phyloP scores from a whole-genome alignment of 2,329 filamentous ascomycete species.

The Claviceps digitariae region DNA sequence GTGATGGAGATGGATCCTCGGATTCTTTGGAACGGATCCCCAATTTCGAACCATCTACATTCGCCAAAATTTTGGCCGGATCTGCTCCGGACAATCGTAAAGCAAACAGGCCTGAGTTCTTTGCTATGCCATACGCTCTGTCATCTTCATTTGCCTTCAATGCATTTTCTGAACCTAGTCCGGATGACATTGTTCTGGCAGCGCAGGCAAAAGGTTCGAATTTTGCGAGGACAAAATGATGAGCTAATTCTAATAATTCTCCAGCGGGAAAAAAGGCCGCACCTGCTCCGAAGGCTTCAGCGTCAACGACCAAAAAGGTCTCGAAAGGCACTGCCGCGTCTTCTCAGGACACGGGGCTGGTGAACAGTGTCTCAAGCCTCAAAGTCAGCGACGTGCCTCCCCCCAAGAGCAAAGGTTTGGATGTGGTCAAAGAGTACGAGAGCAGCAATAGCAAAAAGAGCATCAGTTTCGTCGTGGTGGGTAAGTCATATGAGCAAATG shows the following conservation, averaged over 20 bases:
- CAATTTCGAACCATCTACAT: conserved; percentile 34
- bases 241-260: conserved; percentile 38
- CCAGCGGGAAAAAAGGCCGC: conserved; percentile 40
- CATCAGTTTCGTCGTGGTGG: conserved; percentile 86
- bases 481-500: conserved; percentile 31
- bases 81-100: conserved; percentile 19
- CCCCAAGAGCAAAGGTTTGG: conserved; percentile 63
- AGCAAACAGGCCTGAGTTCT: conserved; percentile 18
- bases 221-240: conserved; percentile 35
- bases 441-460: conserved; percentile 64
- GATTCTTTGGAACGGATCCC: conserved; percentile 8
- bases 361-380: conserved; percentile 19
- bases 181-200: conserved; percentile 76
- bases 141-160: conserved; percentile 37
- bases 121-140: conserved; percentile 35
- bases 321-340: conserved; percentile 23
- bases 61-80: conserved; percentile 40
- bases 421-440: conserved; percentile 71
- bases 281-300: conserved; percentile 19
- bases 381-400: conserved; percentile 39
- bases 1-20: not conserved
- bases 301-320: conserved; percentile 20
- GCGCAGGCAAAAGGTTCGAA: conserved; percentile 84
- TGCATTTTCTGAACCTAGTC: conserved; percentile 74
- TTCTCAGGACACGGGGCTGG: conserved; percentile 12